Evolutionary conservation across 1,139 yeast species (phyloP).

Genomic region (Geotrichum histeridarum): DNA sequence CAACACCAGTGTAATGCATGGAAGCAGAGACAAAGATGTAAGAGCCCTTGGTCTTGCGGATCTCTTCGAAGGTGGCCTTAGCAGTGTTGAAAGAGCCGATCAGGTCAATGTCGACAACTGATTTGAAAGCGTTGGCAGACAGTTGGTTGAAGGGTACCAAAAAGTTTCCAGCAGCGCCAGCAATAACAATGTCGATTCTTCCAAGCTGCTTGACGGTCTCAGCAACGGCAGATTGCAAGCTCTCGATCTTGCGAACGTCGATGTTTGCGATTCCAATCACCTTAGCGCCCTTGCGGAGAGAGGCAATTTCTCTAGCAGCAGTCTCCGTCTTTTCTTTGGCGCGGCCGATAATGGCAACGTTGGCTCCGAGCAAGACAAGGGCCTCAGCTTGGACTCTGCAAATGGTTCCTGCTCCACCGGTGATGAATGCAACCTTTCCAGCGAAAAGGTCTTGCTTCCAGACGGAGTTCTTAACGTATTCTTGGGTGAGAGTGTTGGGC

Average conservation of each 20-base stretch:
- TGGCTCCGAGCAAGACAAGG: constrained; percentile 71
- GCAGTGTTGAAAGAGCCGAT: constrained; percentile 83
- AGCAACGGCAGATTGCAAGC: constrained; percentile 57
- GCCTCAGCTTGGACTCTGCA: constrained; percentile 86
- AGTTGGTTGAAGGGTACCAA: constrained; percentile 71
- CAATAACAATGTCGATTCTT: constrained; percentile 73
- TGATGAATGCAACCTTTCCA: constrained; percentile 82
- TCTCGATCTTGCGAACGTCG: constrained; percentile 68
- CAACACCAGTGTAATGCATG: constrained; percentile 79
- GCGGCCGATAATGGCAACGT: constrained; percentile 82
- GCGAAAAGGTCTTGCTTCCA: constrained; percentile 62
- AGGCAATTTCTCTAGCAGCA: constrained; percentile 62
- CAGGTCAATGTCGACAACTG: constrained; percentile 78
- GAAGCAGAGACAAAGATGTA: constrained; percentile 83
- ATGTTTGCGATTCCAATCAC: constrained; percentile 64
- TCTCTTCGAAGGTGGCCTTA: constrained; percentile 68
- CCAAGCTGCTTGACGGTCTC: constrained; percentile 63
- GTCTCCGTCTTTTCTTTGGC: constrained; percentile 55
- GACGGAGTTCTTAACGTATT: constrained; percentile 31
- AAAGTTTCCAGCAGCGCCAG: constrained; percentile 96
- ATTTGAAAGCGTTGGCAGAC: constrained; percentile 78
- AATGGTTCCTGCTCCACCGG: constrained; percentile 94
- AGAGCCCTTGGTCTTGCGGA: constrained; percentile 58
- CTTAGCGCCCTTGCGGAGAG: constrained; percentile 53
- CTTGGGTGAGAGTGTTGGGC: constrained; percentile 19